Percentiles rank a stretch among this genome's conserved stretches.
Evolutionary conservation across 805 yeast species (phyloP).

Genomic region (Candida alai): DNA sequence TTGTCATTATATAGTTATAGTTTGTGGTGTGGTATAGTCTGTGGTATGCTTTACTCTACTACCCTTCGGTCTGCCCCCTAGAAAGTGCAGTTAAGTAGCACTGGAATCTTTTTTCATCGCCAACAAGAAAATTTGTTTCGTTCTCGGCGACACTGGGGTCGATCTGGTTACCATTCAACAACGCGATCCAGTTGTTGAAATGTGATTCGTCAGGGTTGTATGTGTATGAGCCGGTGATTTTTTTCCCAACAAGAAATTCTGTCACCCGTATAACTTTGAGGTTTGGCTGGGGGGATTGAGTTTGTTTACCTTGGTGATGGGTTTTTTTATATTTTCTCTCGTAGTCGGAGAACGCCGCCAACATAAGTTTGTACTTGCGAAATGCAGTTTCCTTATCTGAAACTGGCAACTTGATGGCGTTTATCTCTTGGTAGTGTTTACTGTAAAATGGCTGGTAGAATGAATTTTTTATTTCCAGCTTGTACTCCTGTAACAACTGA

Average conservation of each 20-base stretch:
- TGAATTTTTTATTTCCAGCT: conserved; percentile 23
- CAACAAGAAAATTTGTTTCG: conserved; percentile 34
- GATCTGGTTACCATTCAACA: conserved; percentile 20
- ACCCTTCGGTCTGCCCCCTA: too few relatives aligned
- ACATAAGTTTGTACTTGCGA: conserved; percentile 23
- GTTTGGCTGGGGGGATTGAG: conserved; percentile 17
- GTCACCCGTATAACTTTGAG: conserved; percentile 26
- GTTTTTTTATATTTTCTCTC: conserved; percentile 24
- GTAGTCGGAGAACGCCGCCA: conserved; percentile 24
- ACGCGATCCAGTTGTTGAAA: conserved; percentile 27
- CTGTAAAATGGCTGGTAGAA: conserved; percentile 26
- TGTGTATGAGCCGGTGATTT: background rate
- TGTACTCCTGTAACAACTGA: conserved; percentile 25
- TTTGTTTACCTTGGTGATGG: conserved; percentile 7
- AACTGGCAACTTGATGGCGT: conserved; percentile 12
- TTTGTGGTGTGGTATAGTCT: background rate
- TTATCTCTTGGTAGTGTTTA: conserved; percentile 13
- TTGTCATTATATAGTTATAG: conserved; percentile 10
- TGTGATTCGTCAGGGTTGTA: conserved; percentile 4
- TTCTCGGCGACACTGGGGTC: conserved; percentile 21
- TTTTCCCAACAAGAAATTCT: conserved; percentile 14
- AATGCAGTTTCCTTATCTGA: conserved; percentile 21
- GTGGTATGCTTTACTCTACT: background rate
- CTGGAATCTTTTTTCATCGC: conserved; percentile 35
- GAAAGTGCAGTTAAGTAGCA: conserved; percentile 18